Evolutionary conservation across 2,329 filamentous ascomycete species (phyloP), one percentile per base, ranked within the genome.

Genomic region (Microdochium bolleyi): DNA sequence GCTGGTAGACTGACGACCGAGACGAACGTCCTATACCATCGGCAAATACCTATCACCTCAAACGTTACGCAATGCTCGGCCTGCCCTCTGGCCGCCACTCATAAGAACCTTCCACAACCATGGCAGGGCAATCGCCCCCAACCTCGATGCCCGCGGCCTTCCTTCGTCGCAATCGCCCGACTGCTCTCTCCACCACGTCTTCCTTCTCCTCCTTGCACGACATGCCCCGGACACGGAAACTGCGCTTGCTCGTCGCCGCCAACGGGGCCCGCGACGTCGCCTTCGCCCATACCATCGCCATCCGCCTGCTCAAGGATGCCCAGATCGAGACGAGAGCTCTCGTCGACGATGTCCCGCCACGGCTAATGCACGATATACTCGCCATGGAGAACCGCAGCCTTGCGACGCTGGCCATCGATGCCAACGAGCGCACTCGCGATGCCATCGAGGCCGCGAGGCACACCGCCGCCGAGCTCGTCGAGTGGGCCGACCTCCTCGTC

Each of bases 401-500:
- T 53, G 69, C 70, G 8, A 63, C 61, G 3, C 54, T 61, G 50
- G 54, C 65, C 52, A 54, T 65, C 32, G 66, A 69, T 21, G 62
- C 63, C 2, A 73, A 75, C 51, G 62, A 64, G 55, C 62, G 60
- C 38, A 64, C 64, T 7, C 60, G 57, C 51, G 62, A 65, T 50
- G 77, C 78, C 24, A 70, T 80, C 59, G 79, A 83, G 57, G 74
- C 73, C 49, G 78, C 75, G 54, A 72, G 70, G 55, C 71, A 71
- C 64, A 78, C 76, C 56, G 83, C 76, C 3, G 82, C 75, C 59
- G 85, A 89, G 58, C 70, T 95, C 55, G 89, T 90, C 58, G 81
- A 89, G 56, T 96, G 92, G 92, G 89, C 92, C 5, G 88, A 96
- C 68, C 72, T 96, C 58, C 77, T 96, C 54, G 84, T 96, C 30